These are phyloP conservation scores for Geotrichum armillariae DNA, from an alignment of 1,139 yeast genomes.

Conservation along the genomic window DNA sequence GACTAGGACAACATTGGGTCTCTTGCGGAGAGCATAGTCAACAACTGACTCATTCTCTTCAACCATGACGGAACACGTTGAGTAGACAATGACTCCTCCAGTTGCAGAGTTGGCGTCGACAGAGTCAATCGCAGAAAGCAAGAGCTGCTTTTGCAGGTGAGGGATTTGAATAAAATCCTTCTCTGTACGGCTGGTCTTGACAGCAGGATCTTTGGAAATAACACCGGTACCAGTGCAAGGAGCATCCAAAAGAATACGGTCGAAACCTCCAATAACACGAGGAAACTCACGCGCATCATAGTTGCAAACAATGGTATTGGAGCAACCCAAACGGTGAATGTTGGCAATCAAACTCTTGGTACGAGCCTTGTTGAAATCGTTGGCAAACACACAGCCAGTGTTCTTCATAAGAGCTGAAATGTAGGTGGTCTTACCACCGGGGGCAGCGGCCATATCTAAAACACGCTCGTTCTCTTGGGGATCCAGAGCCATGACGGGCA, in stretches of 20 bases:
- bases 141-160: conserved; percentile 89
- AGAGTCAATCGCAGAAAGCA: conserved; percentile 94
- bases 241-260: conserved; percentile 91
- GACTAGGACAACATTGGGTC: conserved; percentile 94
- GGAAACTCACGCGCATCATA: conserved; percentile 99
- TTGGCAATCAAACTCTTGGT: conserved; percentile 96
- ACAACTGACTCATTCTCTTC: conserved; percentile 99
- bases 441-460: conserved; percentile 99
- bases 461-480: conserved; percentile 96
- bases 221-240: conserved; percentile 99
- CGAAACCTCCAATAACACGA: conserved; percentile 97
- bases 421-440: conserved; percentile 98
- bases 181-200: conserved; percentile 90
- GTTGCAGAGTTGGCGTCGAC: conserved; percentile 89
- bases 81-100: conserved; percentile 94
- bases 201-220: conserved; percentile 95
- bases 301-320: conserved; percentile 93
- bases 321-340: conserved; percentile 95
- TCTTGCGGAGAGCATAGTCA: conserved; percentile 93
- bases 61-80: conserved; percentile 97
- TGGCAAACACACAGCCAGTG: conserved; percentile 96
- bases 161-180: conserved; percentile 97
- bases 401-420: conserved; percentile 96
- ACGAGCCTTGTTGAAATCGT: conserved; percentile 94
- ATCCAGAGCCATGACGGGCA: conserved; percentile 96